Base-by-base conservation (phyloP, 352 stramenopile genomes). In the Albugo candida region DNA sequence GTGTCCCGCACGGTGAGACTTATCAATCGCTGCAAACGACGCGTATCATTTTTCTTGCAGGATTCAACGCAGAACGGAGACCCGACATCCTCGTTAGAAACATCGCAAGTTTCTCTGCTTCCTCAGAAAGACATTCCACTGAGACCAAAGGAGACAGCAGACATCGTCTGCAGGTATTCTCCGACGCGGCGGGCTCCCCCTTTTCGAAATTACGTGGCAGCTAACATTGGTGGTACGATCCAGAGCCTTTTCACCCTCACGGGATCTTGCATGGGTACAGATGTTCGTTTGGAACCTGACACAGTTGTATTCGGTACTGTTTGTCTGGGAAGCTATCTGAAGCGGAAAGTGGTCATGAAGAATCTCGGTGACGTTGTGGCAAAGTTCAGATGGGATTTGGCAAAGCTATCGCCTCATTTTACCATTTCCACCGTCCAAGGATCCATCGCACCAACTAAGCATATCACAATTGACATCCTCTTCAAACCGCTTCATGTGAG, bases 311-410 rank as follows among this genome's bases (percentile, higher is more conserved):
- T 96, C 38, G 88, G 88, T 16, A 65, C 78, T 0, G 83, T 97
- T 2, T 95, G 85, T 31, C 58, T 89, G 5, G 78, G 85, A 10
- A 92, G 74, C 31, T 76, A 84, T 34, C 53, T 92, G 4, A 80
- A 86, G 36, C 66, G 80, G 11, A 83, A 85, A 46, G 49, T 96
- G 16, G 66, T 69, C 14, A 59, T 97, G 39, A 80, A 96, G 48
- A 97, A 97, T 48, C 63, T 70, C 12, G 88, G 88, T 13, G 88
- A 97, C 53, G 48, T 97, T 3, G 57, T 78, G 2, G 70, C 84
- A 12, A 86, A 83, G 39, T 97, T 92, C 51, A 67, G 74, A 41
- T 97, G 86, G 86, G 76, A 82, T 20, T 31, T 64, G 8, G 61
- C 56, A 2, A 62, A 76, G 11, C 88, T 95, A 51, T 65, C 63